These are phyloP conservation scores for Huntiella abstrusa DNA, from an alignment of 2,329 filamentous ascomycete genomes.

Conservation along the genomic window DNA sequence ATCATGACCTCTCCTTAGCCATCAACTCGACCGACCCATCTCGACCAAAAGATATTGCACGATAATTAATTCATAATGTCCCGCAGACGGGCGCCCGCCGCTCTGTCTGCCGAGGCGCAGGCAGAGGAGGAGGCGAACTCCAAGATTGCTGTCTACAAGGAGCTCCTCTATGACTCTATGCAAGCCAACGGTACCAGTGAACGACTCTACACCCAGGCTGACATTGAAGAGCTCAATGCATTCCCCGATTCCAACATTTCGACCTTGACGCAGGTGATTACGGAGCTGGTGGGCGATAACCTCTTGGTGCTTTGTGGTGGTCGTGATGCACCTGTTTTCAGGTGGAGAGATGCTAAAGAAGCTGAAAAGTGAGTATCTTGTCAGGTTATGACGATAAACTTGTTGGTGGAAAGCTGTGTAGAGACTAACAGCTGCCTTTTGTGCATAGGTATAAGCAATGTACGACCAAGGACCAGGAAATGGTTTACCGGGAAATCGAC, in stretches of 20 bases:
- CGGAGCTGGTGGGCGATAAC: conserved; percentile 39
- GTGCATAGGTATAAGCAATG: conserved; percentile 35
- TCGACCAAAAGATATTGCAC: neutral
- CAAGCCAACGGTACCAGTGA: conserved; percentile 28
- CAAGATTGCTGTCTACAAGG: conserved; percentile 34
- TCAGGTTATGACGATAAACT: neutral
- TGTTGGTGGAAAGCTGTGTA: no score
- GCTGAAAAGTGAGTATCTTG: conserved; percentile 35
- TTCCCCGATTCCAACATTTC: conserved; percentile 37
- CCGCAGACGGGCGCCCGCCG: conserved; percentile 4
- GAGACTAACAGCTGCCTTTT: no score
- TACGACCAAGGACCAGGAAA: conserved; percentile 52
- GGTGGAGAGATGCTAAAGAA: conserved; percentile 38
- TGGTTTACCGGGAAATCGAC: conserved; percentile 82
- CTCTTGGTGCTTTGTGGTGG: conserved; percentile 33
- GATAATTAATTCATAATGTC: conserved; percentile 8
- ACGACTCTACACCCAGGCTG: conserved; percentile 37
- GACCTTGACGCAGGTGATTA: conserved; percentile 35
- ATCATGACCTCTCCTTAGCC: neutral
- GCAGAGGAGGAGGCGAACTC: conserved; percentile 13
- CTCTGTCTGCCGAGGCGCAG: conserved; percentile 1
- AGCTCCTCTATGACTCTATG: conserved; percentile 37
- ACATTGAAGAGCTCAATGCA: conserved; percentile 36
- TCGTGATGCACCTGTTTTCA: conserved; percentile 30
- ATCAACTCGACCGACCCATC: neutral